Conservation (phyloP, 768 basidiomycete species). For the Rubroboletus satanas region DNA sequence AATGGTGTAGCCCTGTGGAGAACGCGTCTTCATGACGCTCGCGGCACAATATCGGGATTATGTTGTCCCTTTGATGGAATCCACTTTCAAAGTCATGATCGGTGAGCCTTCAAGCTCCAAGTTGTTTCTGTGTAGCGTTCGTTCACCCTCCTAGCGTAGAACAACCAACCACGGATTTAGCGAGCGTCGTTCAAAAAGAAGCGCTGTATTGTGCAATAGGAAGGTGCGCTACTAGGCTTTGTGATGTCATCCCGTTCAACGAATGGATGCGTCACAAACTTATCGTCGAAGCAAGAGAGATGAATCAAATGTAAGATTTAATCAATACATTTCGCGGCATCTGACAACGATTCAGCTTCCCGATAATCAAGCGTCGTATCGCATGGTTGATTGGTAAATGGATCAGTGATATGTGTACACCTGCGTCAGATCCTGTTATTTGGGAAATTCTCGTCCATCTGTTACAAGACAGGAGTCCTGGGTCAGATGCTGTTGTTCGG, state of each 20-base stretch:
- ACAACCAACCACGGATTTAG: constrained; percentile 50
- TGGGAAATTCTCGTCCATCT: constrained; percentile 84
- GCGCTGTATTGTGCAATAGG: constrained; percentile 87
- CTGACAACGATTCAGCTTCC: constrained; percentile 51
- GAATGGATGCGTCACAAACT: constrained; percentile 65
- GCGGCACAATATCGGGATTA: constrained; percentile 64
- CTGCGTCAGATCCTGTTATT: constrained; percentile 56
- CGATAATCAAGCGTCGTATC: constrained; percentile 90
- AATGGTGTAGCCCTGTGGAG: constrained; percentile 73
- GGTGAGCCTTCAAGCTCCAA: constrained; percentile 36
- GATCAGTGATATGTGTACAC: constrained; percentile 64
- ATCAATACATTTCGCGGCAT: constrained; percentile 1
- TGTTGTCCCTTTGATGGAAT: constrained; percentile 62
- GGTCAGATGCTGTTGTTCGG: constrained; percentile 81
- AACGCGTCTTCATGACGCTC: constrained; percentile 84
- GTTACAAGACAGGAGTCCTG: constrained; percentile 60
- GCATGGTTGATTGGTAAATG: constrained; percentile 94
- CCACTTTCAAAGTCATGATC: constrained; percentile 56
- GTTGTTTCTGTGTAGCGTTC: not conserved
- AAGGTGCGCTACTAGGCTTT: constrained; percentile 66
- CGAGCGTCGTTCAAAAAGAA: constrained; percentile 71
- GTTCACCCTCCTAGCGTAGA: constrained; percentile 22
- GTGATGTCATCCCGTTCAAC: constrained; percentile 61
- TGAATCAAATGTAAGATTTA: constrained; percentile 51
- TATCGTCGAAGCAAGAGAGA: constrained; percentile 52